Evolutionary conservation across 768 basidiomycete species (phyloP).

Genomic region (Clavaria fumosa): DNA sequence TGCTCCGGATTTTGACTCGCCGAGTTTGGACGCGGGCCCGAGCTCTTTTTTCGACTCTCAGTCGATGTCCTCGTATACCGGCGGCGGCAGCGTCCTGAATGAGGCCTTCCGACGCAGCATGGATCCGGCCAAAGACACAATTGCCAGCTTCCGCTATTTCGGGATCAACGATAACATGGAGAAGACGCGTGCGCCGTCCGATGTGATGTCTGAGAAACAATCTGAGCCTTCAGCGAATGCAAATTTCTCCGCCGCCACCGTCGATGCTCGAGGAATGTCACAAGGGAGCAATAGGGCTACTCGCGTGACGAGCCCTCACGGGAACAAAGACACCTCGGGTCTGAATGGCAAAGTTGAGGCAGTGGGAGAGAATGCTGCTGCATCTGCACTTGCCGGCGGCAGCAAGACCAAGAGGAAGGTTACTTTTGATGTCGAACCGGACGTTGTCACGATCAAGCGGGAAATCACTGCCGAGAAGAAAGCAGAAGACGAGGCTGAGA

Average conservation of each 20-base stretch:
- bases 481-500: slow-evolving; percentile 13
- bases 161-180: slow-evolving; percentile 29
- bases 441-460: slow-evolving; percentile 30
- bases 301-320: neutral
- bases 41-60: slow-evolving; percentile 1
- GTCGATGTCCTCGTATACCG: slow-evolving; percentile 9
- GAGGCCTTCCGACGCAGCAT: slow-evolving; percentile 24
- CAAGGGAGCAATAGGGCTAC: too few relatives aligned
- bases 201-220: too few relatives aligned
- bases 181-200: too few relatives aligned
- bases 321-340: neutral
- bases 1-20: neutral
- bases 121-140: slow-evolving; percentile 28
- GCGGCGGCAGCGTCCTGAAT: slow-evolving; percentile 24
- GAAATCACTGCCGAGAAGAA: slow-evolving; percentile 20
- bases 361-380: slow-evolving; percentile 10
- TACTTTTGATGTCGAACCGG: slow-evolving; percentile 55
- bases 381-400: slow-evolving; percentile 18
- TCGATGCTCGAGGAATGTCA: too few relatives aligned
- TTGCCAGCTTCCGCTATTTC: slow-evolving; percentile 31
- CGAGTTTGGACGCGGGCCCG: slow-evolving; percentile 2
- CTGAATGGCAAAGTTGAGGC: too few relatives aligned
- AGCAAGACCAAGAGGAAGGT: slow-evolving; percentile 49
- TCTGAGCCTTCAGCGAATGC: too few relatives aligned
- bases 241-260: too few relatives aligned